Evolutionary conservation across 495 filamentous ascomycete species (phyloP).

Genomic region (Letharia lupina): DNA sequence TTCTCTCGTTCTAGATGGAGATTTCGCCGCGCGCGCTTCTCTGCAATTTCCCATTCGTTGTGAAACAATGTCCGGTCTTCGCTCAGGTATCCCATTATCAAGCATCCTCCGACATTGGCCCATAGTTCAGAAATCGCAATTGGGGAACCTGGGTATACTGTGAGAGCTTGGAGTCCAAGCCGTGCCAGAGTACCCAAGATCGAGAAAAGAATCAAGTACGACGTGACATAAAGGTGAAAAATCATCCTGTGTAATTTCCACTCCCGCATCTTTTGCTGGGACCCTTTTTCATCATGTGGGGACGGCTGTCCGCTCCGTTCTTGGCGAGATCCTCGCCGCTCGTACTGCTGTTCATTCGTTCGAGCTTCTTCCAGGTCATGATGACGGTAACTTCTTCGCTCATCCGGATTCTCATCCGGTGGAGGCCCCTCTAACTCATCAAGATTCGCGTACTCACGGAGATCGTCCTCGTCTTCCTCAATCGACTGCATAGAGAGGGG

Average conservation of each 20-base stretch:
- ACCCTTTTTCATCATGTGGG: too few relatives aligned
- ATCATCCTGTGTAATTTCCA: too few relatives aligned
- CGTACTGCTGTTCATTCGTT: too few relatives aligned
- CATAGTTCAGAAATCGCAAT: not conserved
- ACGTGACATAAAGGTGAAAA: slow-evolving; percentile 53
- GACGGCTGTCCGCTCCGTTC: too few relatives aligned
- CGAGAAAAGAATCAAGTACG: slow-evolving; percentile 78
- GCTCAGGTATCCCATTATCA: not conserved
- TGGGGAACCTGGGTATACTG: slow-evolving; percentile 55
- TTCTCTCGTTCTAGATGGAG: not conserved
- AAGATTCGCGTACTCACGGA: not conserved
- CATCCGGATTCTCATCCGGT: too few relatives aligned
- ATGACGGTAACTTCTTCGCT: too few relatives aligned
- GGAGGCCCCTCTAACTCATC: not conserved
- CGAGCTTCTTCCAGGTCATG: too few relatives aligned
- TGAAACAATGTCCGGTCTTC: not conserved
- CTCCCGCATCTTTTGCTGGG: too few relatives aligned
- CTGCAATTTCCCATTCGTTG: not conserved
- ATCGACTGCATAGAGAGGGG: too few relatives aligned
- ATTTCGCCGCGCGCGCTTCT: not conserved
- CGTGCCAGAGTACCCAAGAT: slow-evolving; percentile 78
- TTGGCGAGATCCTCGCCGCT: too few relatives aligned
- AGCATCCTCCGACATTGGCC: not conserved
- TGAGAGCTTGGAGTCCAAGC: slow-evolving; percentile 71
- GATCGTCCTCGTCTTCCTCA: too few relatives aligned